Base-by-base conservation (phyloP, 306 rosid species). In the Medicago ruthenica region DNA sequence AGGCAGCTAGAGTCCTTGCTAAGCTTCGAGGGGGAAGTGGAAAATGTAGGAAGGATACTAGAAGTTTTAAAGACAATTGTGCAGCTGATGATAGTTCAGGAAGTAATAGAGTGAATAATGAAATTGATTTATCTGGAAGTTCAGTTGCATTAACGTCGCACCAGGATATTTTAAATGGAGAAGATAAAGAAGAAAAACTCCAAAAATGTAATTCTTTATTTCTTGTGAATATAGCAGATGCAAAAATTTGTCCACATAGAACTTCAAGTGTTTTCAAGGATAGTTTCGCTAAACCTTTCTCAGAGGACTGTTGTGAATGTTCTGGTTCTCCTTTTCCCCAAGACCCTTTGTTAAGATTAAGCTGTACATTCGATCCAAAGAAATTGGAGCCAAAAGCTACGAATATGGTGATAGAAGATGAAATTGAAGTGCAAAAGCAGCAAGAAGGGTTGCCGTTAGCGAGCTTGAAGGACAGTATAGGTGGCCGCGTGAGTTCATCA, bases 1-100 rank as follows among this genome's bases (percentile, higher is more conserved):
- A 91, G 93, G 93, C 93, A 1, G 83, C 87, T n/a, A 88, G 66
- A 72, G 71, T 88, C 77, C 75, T 85, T 17, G 85, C 89, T 47
- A 88, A 87, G 72, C 81, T 91, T 59, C 70, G 73, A 66, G 70
- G 76, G 80, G 87, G 84, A 76, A 73, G 42, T 73, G 76, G 44
- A 71, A 85, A 80, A 78, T 51, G 37, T 76, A 82, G 76, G 40
- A 85, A 76, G 76, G 85, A 76, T 42, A 37, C 75, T 55, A 76
- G 59, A 77, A 83, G 75, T 21, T 58, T 44, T 18, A 69, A 65
- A 74, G 69, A 74, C 57, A 83, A 44, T 77, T 74, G 71, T 53
- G 9, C 57, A 63, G 62, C 27, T 36, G 82, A 81, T 21, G 81
- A 78, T 61, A 2, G 73, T 82, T 70, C 81, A 40, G 53, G 67